Percentiles rank a stretch among this genome's conserved stretches.
These are phyloP conservation scores for Taiozyma sp. DNA, from an alignment of 1,139 yeast genomes.

Conservation along the genomic window DNA sequence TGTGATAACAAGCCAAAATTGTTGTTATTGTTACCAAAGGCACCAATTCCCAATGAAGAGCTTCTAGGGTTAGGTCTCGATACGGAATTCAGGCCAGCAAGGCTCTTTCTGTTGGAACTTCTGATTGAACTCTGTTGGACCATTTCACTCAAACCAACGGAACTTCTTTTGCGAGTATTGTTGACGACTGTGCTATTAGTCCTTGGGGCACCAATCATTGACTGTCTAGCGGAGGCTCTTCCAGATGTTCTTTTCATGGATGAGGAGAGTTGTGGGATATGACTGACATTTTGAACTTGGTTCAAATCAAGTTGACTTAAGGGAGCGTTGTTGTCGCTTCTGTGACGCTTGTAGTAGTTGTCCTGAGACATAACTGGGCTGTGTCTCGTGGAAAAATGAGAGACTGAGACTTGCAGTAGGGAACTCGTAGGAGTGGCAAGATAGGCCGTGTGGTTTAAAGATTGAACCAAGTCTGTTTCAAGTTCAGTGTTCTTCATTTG, in stretches of 20 bases:
- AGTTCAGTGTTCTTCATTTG: neutral
- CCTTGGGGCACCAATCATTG: constrained; percentile 24
- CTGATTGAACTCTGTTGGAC: constrained; percentile 22
- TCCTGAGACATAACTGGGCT: constrained; percentile 19
- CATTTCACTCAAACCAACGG: constrained; percentile 23
- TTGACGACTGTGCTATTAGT: constrained; percentile 3
- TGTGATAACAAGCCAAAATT: constrained; percentile 20
- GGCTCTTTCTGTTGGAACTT: constrained; percentile 18
- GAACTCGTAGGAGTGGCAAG: neutral
- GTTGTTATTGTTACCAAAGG: neutral
- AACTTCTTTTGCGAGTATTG: constrained; percentile 14
- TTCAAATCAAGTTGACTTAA: constrained; percentile 22
- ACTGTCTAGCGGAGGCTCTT: constrained; percentile 21
- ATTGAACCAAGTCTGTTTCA: neutral
- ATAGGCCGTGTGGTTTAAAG: neutral
- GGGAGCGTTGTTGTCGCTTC: constrained; percentile 16
- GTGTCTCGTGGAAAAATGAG: neutral
- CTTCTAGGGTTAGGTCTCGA: constrained; percentile 8
- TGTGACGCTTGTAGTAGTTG: constrained; percentile 14
- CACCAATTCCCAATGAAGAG: constrained; percentile 9
- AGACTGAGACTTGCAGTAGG: neutral
- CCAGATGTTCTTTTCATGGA: constrained; percentile 18
- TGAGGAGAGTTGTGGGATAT: constrained; percentile 22
- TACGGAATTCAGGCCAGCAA: constrained; percentile 11
- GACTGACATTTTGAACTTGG: constrained; percentile 20